Conservation (phyloP, 257 asterid species). For the Nicotiana sylvestris region DNA sequence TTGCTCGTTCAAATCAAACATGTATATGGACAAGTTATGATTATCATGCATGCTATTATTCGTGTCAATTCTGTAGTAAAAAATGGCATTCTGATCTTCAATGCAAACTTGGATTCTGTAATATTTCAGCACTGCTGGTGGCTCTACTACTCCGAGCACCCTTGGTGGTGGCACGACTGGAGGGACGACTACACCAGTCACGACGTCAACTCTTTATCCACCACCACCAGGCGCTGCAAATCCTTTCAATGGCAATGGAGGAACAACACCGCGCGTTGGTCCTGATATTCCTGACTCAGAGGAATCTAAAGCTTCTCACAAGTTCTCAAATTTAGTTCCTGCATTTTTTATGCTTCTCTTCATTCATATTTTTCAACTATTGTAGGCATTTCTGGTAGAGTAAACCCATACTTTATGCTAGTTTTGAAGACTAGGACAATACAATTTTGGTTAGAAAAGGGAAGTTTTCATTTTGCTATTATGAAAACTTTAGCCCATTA, state of each 20-base stretch:
- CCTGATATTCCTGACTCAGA: slow-evolving; percentile 27
- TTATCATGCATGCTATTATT: background rate
- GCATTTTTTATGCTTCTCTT: slow-evolving; percentile 25
- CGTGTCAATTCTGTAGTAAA: background rate
- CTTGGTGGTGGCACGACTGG: slow-evolving; percentile 18
- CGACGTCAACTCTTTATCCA: slow-evolving; percentile 23
- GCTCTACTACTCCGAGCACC: slow-evolving; percentile 18
- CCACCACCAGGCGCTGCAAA: slow-evolving; percentile 35
- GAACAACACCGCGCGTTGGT: slow-evolving; percentile 35
- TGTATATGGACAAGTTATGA: background rate
- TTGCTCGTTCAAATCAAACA: background rate
- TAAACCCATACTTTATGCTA: background rate
- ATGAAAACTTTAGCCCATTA: background rate
- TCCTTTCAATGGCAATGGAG: slow-evolving; percentile 40
- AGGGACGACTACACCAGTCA: slow-evolving; percentile 27
- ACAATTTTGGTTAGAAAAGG: slow-evolving; percentile 36
- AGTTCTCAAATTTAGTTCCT: slow-evolving; percentile 9
- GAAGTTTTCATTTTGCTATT: background rate
- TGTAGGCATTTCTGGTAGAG: slow-evolving; percentile 11
- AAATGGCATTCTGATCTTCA: background rate
- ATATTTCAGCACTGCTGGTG: slow-evolving; percentile 54
- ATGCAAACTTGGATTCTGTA: background rate
- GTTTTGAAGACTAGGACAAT: slow-evolving; percentile 30
- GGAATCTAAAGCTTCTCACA: slow-evolving; percentile 19
- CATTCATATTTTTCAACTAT: slow-evolving; percentile 10